Base-by-base conservation (phyloP, 2,329 filamentous ascomycete genomes). In the Didymella sp. region DNA sequence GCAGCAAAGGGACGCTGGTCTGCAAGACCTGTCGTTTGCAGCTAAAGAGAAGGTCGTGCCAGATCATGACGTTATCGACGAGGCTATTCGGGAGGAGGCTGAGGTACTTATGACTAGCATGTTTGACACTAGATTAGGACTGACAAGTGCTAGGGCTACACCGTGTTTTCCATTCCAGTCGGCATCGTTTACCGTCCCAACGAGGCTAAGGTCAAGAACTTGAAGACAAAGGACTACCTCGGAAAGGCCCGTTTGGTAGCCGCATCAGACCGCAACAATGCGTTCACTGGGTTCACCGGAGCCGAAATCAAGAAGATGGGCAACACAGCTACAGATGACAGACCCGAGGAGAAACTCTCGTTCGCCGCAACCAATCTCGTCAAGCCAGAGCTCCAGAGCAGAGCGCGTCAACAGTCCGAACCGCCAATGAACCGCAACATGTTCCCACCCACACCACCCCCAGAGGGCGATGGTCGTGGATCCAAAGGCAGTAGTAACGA, bases 391-490 rank as follows among this genome's bases (percentile, higher is more conserved):
- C 81, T 98, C 30, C 84, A 85, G 66, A 94, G 90, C 71, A 87
- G 90, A 62, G 78, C 79, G 63, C 85, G 90, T 70, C 91, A 96
- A 69, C 91, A 95, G 72, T 95, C 91, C 17, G 92, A 95, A 72
- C 91, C 92, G 8, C 91, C 91, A 0, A 81, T 87, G 62, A 86
- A 85, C 72, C 87, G 92, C 68, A 91, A 90, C 68, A 85, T 94
- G 61, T 97, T 98, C 80, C 95, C 95, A 17, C 95, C 95, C n/a
- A 98, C 95, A n/a, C 95, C 95, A 37, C 95, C 95, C 6, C 95
- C 95, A 6, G 95, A 99, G 80, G 85, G 86, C 60, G 92, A 97
- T 65, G 89, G 88, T 45, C 66, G 73, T 8, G 70, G 62, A 49
- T 72, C 72, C 33, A 64, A 59, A 44, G 70, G 63, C 27, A 66